These are phyloP conservation scores for Mycena galericulata DNA, from an alignment of 768 basidiomycete species.

Conservation along the genomic window DNA sequence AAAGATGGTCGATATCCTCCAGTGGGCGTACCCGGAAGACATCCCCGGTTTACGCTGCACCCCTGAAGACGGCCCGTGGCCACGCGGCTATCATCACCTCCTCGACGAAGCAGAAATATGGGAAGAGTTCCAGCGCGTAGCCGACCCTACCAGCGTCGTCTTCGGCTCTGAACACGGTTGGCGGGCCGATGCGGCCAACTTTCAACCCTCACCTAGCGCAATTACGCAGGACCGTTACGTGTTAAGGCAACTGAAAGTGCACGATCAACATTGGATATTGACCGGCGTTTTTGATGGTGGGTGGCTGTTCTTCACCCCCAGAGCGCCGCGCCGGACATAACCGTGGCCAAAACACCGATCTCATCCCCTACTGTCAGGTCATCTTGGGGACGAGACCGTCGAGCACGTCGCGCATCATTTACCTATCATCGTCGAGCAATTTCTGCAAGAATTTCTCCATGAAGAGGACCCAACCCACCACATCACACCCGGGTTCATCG, in stretches of 20 bases:
- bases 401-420: slow-evolving; percentile 76
- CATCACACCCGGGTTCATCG: slow-evolving; percentile 63
- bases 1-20: slow-evolving; percentile 34
- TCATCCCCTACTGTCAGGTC: slow-evolving; percentile 54
- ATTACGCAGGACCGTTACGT: slow-evolving; percentile 75
- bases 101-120: slow-evolving; percentile 65
- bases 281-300: slow-evolving; percentile 79
- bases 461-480: slow-evolving; percentile 51
- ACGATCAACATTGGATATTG: slow-evolving; percentile 68
- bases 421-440: slow-evolving; percentile 74
- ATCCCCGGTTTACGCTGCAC: slow-evolving; percentile 72
- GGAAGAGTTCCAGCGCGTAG: slow-evolving; percentile 61
- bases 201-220: slow-evolving; percentile 68
- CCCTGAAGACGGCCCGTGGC: slow-evolving; percentile 76
- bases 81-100: slow-evolving; percentile 65
- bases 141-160: slow-evolving; percentile 61
- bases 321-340: slow-evolving; percentile 23
- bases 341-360: slow-evolving; percentile 12
- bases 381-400: slow-evolving; percentile 77
- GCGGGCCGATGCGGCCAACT: slow-evolving; percentile 72
- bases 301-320: slow-evolving; percentile 36
- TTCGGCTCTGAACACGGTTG: slow-evolving; percentile 50
- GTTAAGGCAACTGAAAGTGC: slow-evolving; percentile 66
- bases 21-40: slow-evolving; percentile 67
- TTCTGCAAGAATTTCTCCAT: slow-evolving; percentile 58